A percentile compares a stretch with the other conserved stretches of the same genome.
Conservation (phyloP, 495 filamentous ascomycete genomes). For the Neurospora pannonica region DNA sequence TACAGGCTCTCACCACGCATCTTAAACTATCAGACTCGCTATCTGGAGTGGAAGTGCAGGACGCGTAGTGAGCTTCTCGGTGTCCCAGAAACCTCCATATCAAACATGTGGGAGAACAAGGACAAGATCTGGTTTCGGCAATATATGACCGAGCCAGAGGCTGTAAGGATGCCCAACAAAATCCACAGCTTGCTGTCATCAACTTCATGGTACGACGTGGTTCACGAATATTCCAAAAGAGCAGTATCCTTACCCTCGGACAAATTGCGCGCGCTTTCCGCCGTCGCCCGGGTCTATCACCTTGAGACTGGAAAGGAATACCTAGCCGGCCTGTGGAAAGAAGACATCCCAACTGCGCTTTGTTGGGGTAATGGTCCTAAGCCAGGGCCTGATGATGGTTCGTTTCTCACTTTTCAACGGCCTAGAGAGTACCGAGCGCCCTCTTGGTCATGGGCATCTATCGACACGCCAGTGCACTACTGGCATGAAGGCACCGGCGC, state of each 20-base stretch:
- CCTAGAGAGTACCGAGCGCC: background rate
- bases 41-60: background rate
- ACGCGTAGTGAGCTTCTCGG: background rate
- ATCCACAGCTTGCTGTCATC: background rate
- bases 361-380: background rate
- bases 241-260: background rate
- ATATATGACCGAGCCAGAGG: no score
- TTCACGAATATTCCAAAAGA: background rate
- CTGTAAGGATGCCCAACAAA: no score
- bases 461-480: background rate
- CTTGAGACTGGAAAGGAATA: background rate
- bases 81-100: no score
- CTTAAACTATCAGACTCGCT: background rate
- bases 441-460: background rate
- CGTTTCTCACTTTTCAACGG: background rate
- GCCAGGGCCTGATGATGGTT: background rate
- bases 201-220: background rate
- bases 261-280: background rate
- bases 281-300: background rate
- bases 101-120: no score
- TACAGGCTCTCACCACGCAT: background rate
- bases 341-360: background rate
- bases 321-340: background rate
- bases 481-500: background rate
- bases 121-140: no score